Evolutionary conservation across 768 basidiomycete genomes (phyloP), one percentile per base, ranked within the genome.

Genomic region (Polyporus arcularius): DNA sequence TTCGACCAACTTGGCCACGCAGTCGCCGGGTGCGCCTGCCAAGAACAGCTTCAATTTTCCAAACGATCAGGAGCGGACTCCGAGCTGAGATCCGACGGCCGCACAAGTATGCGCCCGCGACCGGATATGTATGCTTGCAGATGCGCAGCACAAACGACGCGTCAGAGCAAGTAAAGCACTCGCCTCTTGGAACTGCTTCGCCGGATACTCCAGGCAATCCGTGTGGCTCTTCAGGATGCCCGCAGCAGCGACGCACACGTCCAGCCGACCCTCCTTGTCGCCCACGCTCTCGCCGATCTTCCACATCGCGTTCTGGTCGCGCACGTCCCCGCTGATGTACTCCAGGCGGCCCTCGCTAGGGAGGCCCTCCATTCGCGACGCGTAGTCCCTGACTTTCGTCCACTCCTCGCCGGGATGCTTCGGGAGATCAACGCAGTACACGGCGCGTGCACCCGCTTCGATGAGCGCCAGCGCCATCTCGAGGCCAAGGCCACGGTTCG

Each of bases 381-480:
- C 64, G 65, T 83, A 89, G 38, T 80, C 81, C 18, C 71, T 73
- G 16, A 85, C 84, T 62, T 76, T 76, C 45, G 68, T 62, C 79
- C 85, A 90, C 66, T 87, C 87, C 0, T 78, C 79, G 1, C 83
- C 84, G 0, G 89, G 84, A 40, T 72, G 70, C 41, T 69, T 61
- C 1, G 87, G 82, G 10, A 90, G 76, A 70, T 90, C 89, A 12
- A 89, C 74, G 69, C 87, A 89, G 71, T 90, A 90, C 16, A 90
- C 79, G 0, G 79, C 85, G 45, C 70, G 65, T 6, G 87, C 88
- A 38, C 90, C 90, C 14, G 84, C 86, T 74, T 92, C 91, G 45
- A 82, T 82, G 43, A 92, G 75, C 4, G 86, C 84, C 55, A 92
- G 75, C 39, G 89, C 89, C 86, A 89, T 88, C 75, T 94, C 92